Conservation (phyloP, 805 yeast genomes). For the Cyberlindnera maclurae region DNA sequence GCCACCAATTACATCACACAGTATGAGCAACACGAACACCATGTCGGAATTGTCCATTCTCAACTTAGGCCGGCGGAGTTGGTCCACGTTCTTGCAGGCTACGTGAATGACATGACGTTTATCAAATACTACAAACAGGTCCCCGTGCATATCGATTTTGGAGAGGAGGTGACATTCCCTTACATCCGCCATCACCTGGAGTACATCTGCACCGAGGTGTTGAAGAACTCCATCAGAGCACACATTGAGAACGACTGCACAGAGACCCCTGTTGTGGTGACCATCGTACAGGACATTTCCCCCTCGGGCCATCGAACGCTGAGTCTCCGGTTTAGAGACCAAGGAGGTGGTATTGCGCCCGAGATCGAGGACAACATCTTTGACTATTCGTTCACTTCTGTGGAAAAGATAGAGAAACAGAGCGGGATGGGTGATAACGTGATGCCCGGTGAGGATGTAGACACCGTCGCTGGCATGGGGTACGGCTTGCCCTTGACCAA, state of each 20-base stretch:
- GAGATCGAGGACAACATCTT: slow-evolving; percentile 60
- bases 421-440: slow-evolving; percentile 45
- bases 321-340: slow-evolving; percentile 74
- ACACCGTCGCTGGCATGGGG: slow-evolving; percentile 87
- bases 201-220: slow-evolving; percentile 76
- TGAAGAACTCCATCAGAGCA: slow-evolving; percentile 85
- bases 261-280: slow-evolving; percentile 36
- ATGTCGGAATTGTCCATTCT: slow-evolving; percentile 61
- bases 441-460: slow-evolving; percentile 65
- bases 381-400: slow-evolving; percentile 83
- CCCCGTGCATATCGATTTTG: slow-evolving; percentile 47
- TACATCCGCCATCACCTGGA: slow-evolving; percentile 85
- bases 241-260: slow-evolving; percentile 58
- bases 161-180: slow-evolving; percentile 58
- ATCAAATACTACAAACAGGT: slow-evolving; percentile 78
- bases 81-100: slow-evolving; percentile 56
- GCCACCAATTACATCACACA: slow-evolving; percentile 80
- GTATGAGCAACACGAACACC: slow-evolving; percentile 40
- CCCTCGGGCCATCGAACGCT: slow-evolving; percentile 28
- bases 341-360: slow-evolving; percentile 83
- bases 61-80: slow-evolving; percentile 57
- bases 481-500: slow-evolving; percentile 85
- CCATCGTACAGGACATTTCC: slow-evolving; percentile 31
- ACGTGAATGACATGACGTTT: slow-evolving; percentile 77
- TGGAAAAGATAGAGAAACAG: slow-evolving; percentile 47